Conservation (phyloP, 345 rosid genomes). For the Boechera divaricarpa region DNA sequence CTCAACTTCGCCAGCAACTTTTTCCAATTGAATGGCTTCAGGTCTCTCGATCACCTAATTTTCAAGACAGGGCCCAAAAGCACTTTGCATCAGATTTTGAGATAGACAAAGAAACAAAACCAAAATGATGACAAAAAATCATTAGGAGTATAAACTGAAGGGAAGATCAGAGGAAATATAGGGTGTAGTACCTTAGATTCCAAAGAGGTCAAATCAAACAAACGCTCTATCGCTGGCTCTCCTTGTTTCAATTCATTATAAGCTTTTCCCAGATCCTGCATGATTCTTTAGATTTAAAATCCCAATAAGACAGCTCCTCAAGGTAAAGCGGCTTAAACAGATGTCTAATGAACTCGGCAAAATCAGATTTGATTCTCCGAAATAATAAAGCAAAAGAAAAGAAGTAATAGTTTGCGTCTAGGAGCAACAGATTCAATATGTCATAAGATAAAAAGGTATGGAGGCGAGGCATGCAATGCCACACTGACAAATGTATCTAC, state of each 20-base stretch:
- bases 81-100: conserved; percentile 24
- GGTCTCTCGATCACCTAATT: conserved; percentile 69
- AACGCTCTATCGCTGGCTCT: conserved; percentile 87
- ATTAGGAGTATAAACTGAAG: conserved; percentile 11
- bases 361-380: neutral
- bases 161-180: conserved; percentile 1
- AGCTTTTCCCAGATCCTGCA: conserved; percentile 91
- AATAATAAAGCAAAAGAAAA: too few relatives aligned
- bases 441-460: neutral
- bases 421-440: neutral
- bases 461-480: neutral
- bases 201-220: conserved; percentile 67
- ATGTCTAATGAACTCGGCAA: neutral
- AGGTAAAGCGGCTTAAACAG: neutral
- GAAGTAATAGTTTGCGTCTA: neutral
- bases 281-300: conserved; percentile 46
- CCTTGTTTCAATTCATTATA: conserved; percentile 96
- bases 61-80: conserved; percentile 24
- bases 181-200: conserved; percentile 60
- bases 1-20: conserved; percentile 75
- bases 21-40: conserved; percentile 60
- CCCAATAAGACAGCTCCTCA: conserved; percentile 48
- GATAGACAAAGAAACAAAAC: neutral
- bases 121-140: neutral
- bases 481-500: conserved; percentile 46